These are phyloP conservation scores for Xanthoconium purpureum DNA, from an alignment of 768 basidiomycete species.

Conservation along the genomic window DNA sequence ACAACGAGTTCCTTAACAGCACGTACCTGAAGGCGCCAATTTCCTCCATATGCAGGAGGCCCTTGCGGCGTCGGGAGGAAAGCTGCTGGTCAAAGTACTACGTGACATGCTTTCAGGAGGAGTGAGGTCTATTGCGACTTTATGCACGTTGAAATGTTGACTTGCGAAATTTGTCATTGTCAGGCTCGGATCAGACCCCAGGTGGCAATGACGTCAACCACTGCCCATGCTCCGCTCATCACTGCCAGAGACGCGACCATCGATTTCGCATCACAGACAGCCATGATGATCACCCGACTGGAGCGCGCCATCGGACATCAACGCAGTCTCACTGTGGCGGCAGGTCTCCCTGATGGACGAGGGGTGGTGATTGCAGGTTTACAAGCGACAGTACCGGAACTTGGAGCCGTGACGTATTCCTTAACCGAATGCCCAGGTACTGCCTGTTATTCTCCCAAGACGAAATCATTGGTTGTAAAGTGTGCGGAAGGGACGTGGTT, in stretches of 20 bases:
- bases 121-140: slow-evolving; percentile 33
- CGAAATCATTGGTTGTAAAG: slow-evolving; percentile 45
- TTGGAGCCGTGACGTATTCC: neutral
- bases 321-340: slow-evolving; percentile 20
- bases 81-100: slow-evolving; percentile 67
- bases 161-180: neutral
- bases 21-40: slow-evolving; percentile 46
- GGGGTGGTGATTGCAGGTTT: slow-evolving; percentile 23
- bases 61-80: slow-evolving; percentile 64
- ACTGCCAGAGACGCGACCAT: slow-evolving; percentile 14
- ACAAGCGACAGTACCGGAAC: slow-evolving; percentile 7
- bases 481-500: slow-evolving; percentile 55
- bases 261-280: slow-evolving; percentile 22
- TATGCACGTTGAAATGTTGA: neutral
- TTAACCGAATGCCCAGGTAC: slow-evolving; percentile 37
- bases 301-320: slow-evolving; percentile 31
- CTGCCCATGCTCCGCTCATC: slow-evolving; percentile 48
- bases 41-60: slow-evolving; percentile 55
- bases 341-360: slow-evolving; percentile 28
- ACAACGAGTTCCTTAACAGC: slow-evolving; percentile 35
- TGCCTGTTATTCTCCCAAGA: slow-evolving; percentile 41
- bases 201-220: slow-evolving; percentile 21
- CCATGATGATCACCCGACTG: slow-evolving; percentile 14
- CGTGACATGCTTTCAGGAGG: slow-evolving; percentile 57
- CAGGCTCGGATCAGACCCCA: slow-evolving; percentile 55